Conservation (phyloP, 805 yeast species). For the Cyberlindnera bimundalis region DNA sequence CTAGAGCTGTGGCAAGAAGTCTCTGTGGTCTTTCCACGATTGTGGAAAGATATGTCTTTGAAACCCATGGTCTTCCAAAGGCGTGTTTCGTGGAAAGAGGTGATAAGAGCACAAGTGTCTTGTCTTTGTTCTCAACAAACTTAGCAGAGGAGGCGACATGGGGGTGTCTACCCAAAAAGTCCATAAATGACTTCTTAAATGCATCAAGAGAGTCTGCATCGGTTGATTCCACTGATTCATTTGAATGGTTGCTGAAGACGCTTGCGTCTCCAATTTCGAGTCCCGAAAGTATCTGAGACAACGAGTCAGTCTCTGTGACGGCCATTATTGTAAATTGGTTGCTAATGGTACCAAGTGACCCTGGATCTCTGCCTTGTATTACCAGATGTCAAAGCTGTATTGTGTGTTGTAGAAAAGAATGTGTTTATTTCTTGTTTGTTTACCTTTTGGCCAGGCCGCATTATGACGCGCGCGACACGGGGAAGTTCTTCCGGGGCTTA, state of each 20-base stretch:
- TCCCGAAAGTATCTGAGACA: slow-evolving; percentile 20
- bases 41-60: slow-evolving; percentile 59
- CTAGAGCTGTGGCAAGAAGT: slow-evolving; percentile 70
- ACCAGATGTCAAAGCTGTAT: no score
- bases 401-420: not conserved
- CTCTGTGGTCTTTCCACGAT: slow-evolving; percentile 85
- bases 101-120: slow-evolving; percentile 59
- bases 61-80: slow-evolving; percentile 74
- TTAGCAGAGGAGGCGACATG: slow-evolving; percentile 33
- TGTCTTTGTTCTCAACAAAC: slow-evolving; percentile 39
- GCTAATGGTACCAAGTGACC: no score
- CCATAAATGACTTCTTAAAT: slow-evolving; percentile 42
- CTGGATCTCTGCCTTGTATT: no score
- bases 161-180: slow-evolving; percentile 39
- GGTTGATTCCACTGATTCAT: slow-evolving; percentile 1
- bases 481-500: slow-evolving; percentile 2
- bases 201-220: slow-evolving; percentile 31
- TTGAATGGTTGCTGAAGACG: slow-evolving; percentile 7
- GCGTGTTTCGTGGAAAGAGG: slow-evolving; percentile 70
- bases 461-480: slow-evolving; percentile 3
- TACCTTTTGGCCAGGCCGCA: not conserved
- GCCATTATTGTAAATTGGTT: not conserved
- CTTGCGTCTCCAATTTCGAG: slow-evolving; percentile 19
- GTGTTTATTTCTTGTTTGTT: slow-evolving; percentile 4
- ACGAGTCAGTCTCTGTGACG: slow-evolving; percentile 15